Evolutionary conservation across 495 filamentous ascomycete genomes (phyloP).

Genomic region (Penicillium psychrofluorescens): DNA sequence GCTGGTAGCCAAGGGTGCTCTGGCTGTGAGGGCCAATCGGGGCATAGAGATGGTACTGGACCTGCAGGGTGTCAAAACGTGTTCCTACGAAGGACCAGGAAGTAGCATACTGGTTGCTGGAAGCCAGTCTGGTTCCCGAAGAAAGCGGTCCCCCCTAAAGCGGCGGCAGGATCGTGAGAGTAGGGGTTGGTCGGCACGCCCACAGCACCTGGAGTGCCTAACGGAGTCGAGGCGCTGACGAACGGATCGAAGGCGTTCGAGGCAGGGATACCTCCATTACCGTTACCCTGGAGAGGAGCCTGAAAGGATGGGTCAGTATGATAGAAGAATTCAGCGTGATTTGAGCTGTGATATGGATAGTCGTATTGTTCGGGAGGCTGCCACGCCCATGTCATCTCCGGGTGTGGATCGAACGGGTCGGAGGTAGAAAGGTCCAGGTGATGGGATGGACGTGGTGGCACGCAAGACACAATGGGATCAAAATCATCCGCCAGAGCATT

Average conservation of each 20-base stretch:
- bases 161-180: slow-evolving; percentile 49
- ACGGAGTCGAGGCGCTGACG: slow-evolving; percentile 44
- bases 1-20: slow-evolving; percentile 72
- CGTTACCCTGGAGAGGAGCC: slow-evolving; percentile 36
- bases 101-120: slow-evolving; percentile 58
- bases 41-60: slow-evolving; percentile 90
- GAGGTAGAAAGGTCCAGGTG: too few relatives aligned
- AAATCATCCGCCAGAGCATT: slow-evolving; percentile 18
- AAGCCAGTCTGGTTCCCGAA: slow-evolving; percentile 46
- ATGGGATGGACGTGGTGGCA: background rate
- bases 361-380: background rate
- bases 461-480: slow-evolving; percentile 1
- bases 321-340: slow-evolving; percentile 3
- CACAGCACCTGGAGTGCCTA: slow-evolving; percentile 43
- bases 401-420: too few relatives aligned
- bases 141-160: slow-evolving; percentile 45
- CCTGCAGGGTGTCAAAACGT: slow-evolving; percentile 29
- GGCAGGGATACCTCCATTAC: slow-evolving; percentile 25
- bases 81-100: background rate
- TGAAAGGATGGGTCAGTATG: slow-evolving; percentile 11
- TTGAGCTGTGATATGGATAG: background rate
- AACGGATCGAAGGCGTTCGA: slow-evolving; percentile 52
- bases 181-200: slow-evolving; percentile 59
- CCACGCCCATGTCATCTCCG: too few relatives aligned
- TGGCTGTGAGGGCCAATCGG: slow-evolving; percentile 76